Conservation (phyloP, 495 filamentous ascomycete species). For the Thozetella sp. region DNA sequence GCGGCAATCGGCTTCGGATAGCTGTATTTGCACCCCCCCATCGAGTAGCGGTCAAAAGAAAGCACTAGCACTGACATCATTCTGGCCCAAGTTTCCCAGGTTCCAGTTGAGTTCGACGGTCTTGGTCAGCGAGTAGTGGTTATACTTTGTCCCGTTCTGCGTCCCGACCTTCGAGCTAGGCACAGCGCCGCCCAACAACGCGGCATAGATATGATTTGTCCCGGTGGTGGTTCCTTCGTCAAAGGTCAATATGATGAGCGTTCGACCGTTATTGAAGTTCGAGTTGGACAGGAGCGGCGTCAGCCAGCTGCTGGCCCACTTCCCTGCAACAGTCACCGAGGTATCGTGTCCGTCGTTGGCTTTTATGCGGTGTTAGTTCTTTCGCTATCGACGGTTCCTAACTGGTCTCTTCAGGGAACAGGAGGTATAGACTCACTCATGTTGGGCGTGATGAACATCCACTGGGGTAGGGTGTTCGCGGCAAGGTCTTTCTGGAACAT, state of each 20-base stretch:
- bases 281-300: constrained; percentile 62
- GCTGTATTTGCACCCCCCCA: too few relatives aligned
- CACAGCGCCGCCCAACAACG: constrained; percentile 69
- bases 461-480: constrained; percentile 63
- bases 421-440: constrained; percentile 45
- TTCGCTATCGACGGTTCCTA: too few relatives aligned
- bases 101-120: constrained; percentile 68
- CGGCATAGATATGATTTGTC: constrained; percentile 60
- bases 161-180: constrained; percentile 61
- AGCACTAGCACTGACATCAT: constrained; percentile 16
- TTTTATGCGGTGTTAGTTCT: not conserved
- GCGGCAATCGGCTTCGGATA: too few relatives aligned
- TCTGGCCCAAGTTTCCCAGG: constrained; percentile 36
- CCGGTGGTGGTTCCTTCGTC: constrained; percentile 62
- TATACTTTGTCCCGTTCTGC: constrained; percentile 65
- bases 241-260: constrained; percentile 71
- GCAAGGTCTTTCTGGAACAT: constrained; percentile 61
- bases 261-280: constrained; percentile 65
- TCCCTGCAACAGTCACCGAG: constrained; percentile 59
- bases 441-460: constrained; percentile 77
- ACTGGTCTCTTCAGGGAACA: too few relatives aligned
- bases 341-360: constrained; percentile 67
- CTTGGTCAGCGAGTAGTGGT: constrained; percentile 69
- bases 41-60: too few relatives aligned
- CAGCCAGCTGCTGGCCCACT: constrained; percentile 62